phyloP scores from a whole-genome alignment of 1,284 basidiomycete genomes.

The Trichosporon faecale region DNA sequence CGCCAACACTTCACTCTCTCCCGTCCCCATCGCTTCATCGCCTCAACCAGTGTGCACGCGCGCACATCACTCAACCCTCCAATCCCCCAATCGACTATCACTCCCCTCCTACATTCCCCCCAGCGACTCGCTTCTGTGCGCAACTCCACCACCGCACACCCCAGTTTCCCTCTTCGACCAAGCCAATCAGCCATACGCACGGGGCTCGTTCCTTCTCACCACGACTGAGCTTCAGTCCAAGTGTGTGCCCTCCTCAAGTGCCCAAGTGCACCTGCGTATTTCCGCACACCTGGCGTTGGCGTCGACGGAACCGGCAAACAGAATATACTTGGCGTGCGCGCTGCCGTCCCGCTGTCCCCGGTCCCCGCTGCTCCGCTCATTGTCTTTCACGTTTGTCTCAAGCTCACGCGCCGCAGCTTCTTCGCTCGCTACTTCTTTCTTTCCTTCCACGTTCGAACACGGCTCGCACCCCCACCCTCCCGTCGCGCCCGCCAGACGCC shows the following conservation, averaged over 20 bases:
- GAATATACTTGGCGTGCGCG: background rate
- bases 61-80: constrained; percentile 8
- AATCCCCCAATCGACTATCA: background rate
- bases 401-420: background rate
- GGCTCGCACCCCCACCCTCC: background rate
- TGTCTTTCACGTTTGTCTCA: background rate
- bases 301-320: background rate
- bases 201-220: background rate
- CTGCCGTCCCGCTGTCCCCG: background rate
- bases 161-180: background rate
- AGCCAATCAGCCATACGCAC: constrained; percentile 8
- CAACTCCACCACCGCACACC: background rate
- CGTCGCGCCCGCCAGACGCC: background rate
- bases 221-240: background rate
- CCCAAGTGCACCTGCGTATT: background rate
- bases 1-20: background rate
- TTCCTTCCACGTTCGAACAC: background rate
- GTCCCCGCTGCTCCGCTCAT: constrained; percentile 2
- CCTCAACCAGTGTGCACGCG: background rate
- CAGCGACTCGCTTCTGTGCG: background rate
- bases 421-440: constrained; percentile 1
- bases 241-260: no score
- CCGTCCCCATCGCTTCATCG: background rate
- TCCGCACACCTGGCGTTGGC: no score
- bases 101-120: background rate